phyloP scores from a whole-genome alignment of 1,139 yeast species.

The Wickerhamomyces sp. region DNA sequence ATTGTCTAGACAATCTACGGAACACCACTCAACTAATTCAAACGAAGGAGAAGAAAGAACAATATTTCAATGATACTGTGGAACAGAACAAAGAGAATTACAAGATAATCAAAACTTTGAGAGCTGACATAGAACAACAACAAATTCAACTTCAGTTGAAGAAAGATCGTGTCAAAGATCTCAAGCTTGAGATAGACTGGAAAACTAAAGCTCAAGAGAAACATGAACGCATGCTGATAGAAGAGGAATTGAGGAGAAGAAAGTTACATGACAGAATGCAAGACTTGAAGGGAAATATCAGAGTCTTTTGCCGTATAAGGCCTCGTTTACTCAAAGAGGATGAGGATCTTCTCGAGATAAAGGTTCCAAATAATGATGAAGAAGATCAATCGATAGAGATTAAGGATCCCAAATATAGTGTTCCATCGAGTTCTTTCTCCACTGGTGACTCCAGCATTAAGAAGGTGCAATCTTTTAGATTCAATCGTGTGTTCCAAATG shows the following conservation, averaged over 20 bases:
- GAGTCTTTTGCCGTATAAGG: conserved; percentile 85
- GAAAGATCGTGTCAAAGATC: conserved; percentile 15
- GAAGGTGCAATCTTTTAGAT: conserved; percentile 43
- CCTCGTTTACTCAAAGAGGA: conserved; percentile 40
- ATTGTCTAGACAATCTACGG: not conserved
- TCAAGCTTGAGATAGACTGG: conserved; percentile 25
- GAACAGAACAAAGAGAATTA: not conserved
- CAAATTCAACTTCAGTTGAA: conserved; percentile 6
- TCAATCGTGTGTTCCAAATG: conserved; percentile 74
- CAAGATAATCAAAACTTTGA: not conserved
- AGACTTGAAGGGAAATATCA: conserved; percentile 84
- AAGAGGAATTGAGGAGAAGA: conserved; percentile 57
- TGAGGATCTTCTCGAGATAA: conserved; percentile 38
- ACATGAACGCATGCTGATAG: conserved; percentile 31
- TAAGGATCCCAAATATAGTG: conserved; percentile 23
- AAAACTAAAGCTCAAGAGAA: conserved; percentile 24
- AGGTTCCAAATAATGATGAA: conserved; percentile 48
- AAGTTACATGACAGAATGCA: conserved; percentile 69
- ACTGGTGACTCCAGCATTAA: not conserved
- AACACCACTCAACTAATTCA: not conserved
- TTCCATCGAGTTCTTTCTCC: not conserved
- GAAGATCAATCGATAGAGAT: conserved; percentile 45
- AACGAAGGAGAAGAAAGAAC: not conserved
- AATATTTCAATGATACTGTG: not conserved
- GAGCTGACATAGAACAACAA: not conserved